Percentiles rank a stretch among this genome's conserved stretches.
These are phyloP conservation scores for Claviceps pusilla DNA, from an alignment of 2,329 filamentous ascomycete species.

Conservation along the genomic window DNA sequence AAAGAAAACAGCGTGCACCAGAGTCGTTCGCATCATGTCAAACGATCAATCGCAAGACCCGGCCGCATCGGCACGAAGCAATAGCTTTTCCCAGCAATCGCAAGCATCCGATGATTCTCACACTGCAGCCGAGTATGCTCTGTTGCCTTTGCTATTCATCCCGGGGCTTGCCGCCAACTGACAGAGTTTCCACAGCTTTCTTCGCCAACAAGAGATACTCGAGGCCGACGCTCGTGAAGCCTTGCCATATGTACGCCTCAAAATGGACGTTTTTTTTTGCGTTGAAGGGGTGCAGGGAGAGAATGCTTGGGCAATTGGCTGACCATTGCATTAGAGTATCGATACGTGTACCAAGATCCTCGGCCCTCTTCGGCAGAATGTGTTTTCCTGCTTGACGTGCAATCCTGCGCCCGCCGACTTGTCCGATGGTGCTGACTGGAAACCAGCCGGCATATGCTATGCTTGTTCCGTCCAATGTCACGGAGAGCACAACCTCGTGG, in stretches of 20 bases:
- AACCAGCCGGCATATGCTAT: constrained; percentile 76
- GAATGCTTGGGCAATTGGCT: constrained; percentile 10
- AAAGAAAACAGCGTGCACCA: not conserved
- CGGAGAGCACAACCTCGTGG: constrained; percentile 84
- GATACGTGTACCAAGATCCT: constrained; percentile 85
- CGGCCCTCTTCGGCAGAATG: constrained; percentile 69
- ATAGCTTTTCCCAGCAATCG: constrained; percentile 45
- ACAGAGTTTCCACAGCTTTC: constrained; percentile 45
- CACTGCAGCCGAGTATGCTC: constrained; percentile 44
- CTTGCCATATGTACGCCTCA: constrained; percentile 62
- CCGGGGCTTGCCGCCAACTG: not conserved
- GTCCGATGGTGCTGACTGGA: constrained; percentile 37
- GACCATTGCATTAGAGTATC: constrained; percentile 51
- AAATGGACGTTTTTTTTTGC: not conserved
- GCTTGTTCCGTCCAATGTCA: constrained; percentile 94
- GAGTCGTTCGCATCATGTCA: constrained; percentile 12
- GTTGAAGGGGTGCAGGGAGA: too few species aligned
- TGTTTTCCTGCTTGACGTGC: constrained; percentile 90
- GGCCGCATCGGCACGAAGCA: constrained; percentile 26
- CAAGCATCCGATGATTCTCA: constrained; percentile 48
- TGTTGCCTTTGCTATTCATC: not conserved
- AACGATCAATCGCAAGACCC: constrained; percentile 21
- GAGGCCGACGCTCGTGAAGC: constrained; percentile 92
- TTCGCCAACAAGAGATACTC: constrained; percentile 74
- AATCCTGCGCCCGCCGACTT: constrained; percentile 58